phyloP scores from a whole-genome alignment of 768 basidiomycete genomes.

The Xerocomus brunneocitrinus region DNA sequence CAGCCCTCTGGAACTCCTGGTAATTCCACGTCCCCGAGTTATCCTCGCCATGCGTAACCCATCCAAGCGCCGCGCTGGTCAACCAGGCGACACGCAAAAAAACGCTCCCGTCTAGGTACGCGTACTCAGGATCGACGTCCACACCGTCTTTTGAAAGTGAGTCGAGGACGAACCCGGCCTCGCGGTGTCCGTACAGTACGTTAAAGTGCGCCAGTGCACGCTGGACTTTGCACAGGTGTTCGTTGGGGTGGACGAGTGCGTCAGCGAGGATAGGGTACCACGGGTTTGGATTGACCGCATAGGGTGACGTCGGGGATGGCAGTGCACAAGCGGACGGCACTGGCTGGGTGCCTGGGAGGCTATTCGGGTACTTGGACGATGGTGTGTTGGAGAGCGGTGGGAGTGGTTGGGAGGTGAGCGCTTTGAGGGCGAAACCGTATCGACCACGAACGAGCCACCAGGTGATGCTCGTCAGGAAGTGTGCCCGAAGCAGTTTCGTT shows the following conservation, averaged over 20 bases:
- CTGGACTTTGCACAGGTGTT: constrained; percentile 48
- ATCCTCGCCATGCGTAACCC: constrained; percentile 37
- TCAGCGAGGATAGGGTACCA: constrained; percentile 57
- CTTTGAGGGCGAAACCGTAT: constrained; percentile 43
- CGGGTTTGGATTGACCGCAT: constrained; percentile 43
- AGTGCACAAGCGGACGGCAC: constrained; percentile 24
- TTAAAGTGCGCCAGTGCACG: constrained; percentile 48
- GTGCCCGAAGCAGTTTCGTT: constrained; percentile 51
- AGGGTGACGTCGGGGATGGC: constrained; percentile 32
- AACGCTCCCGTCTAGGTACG: constrained; percentile 52
- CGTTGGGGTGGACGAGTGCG: constrained; percentile 53
- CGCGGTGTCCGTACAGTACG: constrained; percentile 39
- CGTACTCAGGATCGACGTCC: constrained; percentile 43
- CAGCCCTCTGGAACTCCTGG: constrained; percentile 25
- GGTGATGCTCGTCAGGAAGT: constrained; percentile 47
- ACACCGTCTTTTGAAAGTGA: constrained; percentile 21
- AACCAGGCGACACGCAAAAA: constrained; percentile 57
- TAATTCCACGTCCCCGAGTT: constrained; percentile 28
- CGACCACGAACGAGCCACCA: constrained; percentile 60
- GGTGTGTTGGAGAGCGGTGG: constrained; percentile 15
- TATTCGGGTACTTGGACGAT: constrained; percentile 22
- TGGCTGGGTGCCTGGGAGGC: constrained; percentile 18
- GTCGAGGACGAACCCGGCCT: constrained; percentile 31
- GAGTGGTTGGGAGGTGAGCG: constrained; percentile 40
- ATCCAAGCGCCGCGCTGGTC: constrained; percentile 41